Evolutionary conservation across 805 yeast species (phyloP), one percentile per base, ranked within the genome.

Genomic region (Monosporozyma yasuniensis): DNA sequence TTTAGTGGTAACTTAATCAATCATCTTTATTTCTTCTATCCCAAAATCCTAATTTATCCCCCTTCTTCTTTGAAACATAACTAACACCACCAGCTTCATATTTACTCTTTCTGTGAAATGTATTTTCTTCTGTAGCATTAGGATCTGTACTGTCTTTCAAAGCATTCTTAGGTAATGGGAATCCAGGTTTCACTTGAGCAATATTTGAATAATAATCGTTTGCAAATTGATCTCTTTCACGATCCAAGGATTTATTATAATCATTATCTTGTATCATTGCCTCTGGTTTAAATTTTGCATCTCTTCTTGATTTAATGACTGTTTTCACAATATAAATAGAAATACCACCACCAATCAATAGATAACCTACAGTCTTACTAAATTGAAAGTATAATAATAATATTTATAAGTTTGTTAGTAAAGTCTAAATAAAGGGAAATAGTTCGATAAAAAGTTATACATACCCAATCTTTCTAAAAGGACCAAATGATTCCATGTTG

Each of bases 61-160:
- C 87, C 14, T 74, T 67, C 50, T 70, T 76, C 58, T 86, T 72
- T n/a, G 80, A 70, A 37, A 69, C 63, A 50, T 81, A 81, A 45
- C 86, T 76, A 49, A 70, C 69, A 0, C 87, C 87, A 0, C 83
- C 73, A 4, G 89, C 91, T 56, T 82, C 86, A 59, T 75, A 85
- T 57, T 76, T 80, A 48, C 83, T 78, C 54, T 80, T 79, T 53
- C 89, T 68, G 42, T 66, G 58, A 21, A 66, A 68, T 22, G 58
- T 60, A 5, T 64, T 61, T 1, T 68, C 69, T 14, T 67, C 47
- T 2, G 10, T 28, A 62, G 63, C 67, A 19, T 41, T 47, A 3
- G 27, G 34, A 21, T 42, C 35, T 8, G 45, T 41, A 8, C 21
- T 25, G 2, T 39, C 51, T 1, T 47, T 27, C 16, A 16, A 32